Evolutionary conservation across 2,329 filamentous ascomycete genomes (phyloP).

Genomic region (Exophiala sp.): DNA sequence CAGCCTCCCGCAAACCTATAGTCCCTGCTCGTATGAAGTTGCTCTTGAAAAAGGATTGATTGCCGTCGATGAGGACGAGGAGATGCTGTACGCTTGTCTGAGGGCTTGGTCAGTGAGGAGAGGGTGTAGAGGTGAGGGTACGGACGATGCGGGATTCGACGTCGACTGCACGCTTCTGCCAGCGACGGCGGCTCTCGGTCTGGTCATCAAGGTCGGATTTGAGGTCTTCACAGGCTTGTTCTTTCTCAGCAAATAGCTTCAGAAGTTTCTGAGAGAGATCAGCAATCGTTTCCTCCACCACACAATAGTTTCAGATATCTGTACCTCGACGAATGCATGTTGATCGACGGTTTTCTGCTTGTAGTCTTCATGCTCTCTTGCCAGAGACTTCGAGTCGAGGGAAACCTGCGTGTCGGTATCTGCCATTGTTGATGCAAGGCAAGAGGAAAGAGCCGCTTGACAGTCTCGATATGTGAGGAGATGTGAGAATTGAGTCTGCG

Average conservation of each 20-base stretch:
- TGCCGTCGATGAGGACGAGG: conserved; percentile 23
- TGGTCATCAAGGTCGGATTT: conserved; percentile 20
- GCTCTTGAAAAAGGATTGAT: conserved; percentile 20
- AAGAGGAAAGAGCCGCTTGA: no score
- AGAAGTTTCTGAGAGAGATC: conserved; percentile 13
- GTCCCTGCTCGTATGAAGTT: conserved; percentile 14
- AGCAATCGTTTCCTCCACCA: not conserved
- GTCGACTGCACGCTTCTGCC: conserved; percentile 21
- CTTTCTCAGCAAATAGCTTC: conserved; percentile 6
- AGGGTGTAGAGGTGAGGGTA: not conserved
- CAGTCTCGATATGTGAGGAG: no score
- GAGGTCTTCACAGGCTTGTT: conserved; percentile 13
- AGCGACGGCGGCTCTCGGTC: conserved; percentile 20
- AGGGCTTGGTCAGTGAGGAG: conserved; percentile 2
- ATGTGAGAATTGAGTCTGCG: no score
- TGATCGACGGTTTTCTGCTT: conserved; percentile 8
- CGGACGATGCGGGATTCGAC: conserved; percentile 17
- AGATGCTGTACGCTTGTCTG: conserved; percentile 21
- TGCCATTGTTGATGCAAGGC: conserved; percentile 1
- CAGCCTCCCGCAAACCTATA: conserved; percentile 12
- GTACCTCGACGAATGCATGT: conserved; percentile 13
- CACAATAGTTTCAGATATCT: not conserved
- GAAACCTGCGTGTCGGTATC: conserved; percentile 1
- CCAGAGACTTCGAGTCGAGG: conserved; percentile 5
- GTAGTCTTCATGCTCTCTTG: conserved; percentile 9